A percentile compares a stretch with the other conserved stretches of the same genome.
phyloP scores from a whole-genome alignment of 179 eudicot species.

The Camellia oleifera region DNA sequence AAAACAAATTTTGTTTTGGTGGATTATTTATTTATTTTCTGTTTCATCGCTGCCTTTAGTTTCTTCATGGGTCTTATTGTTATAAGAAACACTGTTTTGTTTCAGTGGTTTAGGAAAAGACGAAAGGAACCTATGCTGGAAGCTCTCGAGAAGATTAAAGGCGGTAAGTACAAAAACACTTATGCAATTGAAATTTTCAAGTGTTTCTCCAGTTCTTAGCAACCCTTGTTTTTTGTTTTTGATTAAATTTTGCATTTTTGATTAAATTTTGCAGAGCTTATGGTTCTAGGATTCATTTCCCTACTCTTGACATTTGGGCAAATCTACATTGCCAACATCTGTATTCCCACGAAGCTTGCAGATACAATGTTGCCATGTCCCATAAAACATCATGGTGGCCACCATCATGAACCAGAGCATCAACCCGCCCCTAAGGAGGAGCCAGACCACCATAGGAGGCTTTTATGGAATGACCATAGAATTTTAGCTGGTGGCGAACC shows the following conservation, averaged over 20 bases:
- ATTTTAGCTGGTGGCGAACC: constrained; percentile 32
- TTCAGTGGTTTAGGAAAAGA: constrained; percentile 54
- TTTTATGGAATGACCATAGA: constrained; percentile 64
- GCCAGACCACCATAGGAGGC: constrained; percentile 52
- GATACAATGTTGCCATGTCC: constrained; percentile 70
- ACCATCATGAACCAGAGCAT: neutral
- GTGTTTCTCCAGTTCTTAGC: neutral
- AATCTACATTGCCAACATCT: constrained; percentile 50
- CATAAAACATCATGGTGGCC: neutral
- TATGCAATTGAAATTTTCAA: neutral
- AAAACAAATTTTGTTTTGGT: neutral
- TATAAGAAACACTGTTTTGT: constrained; percentile 10
- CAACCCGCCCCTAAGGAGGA: neutral
- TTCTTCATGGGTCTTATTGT: constrained; percentile 4
- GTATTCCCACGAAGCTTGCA: constrained; percentile 46
- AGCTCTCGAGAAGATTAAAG: constrained; percentile 84
- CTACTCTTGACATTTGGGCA: constrained; percentile 77
- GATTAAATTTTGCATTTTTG: constrained; percentile 27
- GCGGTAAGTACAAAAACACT: constrained; percentile 38
- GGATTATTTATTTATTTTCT: neutral
- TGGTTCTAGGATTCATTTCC: constrained; percentile 88
- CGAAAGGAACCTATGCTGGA: constrained; percentile 58
- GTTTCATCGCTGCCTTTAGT: neutral
- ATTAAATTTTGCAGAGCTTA: constrained; percentile 54
- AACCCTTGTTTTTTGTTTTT: constrained; percentile 11